phyloP scores from a whole-genome alignment of 495 filamentous ascomycete genomes.

The Pseudotulostoma volvatum region DNA sequence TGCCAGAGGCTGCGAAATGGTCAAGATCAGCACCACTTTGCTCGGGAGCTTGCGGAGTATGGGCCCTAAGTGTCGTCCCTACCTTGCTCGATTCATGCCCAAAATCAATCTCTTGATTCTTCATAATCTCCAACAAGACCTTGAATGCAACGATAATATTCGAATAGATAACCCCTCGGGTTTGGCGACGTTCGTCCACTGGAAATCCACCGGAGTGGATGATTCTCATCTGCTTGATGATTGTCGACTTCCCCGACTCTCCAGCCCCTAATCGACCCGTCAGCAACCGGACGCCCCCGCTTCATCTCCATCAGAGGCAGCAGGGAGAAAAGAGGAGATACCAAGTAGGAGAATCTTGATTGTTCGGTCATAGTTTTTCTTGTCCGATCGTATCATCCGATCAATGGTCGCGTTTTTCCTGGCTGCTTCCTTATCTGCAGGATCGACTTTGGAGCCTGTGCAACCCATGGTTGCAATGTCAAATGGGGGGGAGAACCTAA shows the following conservation, averaged over 20 bases:
- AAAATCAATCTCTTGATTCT: conserved; percentile 61
- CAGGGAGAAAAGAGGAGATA: conserved; percentile 21
- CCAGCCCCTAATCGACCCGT: conserved; percentile 53
- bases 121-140: conserved; percentile 86
- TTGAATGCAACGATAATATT: conserved; percentile 84
- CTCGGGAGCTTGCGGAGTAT: too few species aligned
- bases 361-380: conserved; percentile 61
- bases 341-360: conserved; percentile 75
- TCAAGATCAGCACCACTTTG: conserved; percentile 4
- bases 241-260: conserved; percentile 95
- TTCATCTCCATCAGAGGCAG: background rate
- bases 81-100: conserved; percentile 66
- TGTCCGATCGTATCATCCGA: conserved; percentile 57
- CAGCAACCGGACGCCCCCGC: background rate
- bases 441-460: conserved; percentile 21
- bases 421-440: conserved; percentile 24
- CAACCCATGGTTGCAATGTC: conserved; percentile 23
- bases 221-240: conserved; percentile 98
- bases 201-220: conserved; percentile 91
- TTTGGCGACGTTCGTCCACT: conserved; percentile 79
- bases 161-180: conserved; percentile 83
- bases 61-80: too few species aligned
- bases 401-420: conserved; percentile 49
- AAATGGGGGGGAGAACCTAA: background rate
- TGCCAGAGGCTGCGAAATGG: conserved; percentile 15